Percentiles rank a stretch among this genome's conserved stretches.
Evolutionary conservation across 2,329 filamentous ascomycete genomes (phyloP).

Genomic region (Dryadomyces quercus-mongolicae): DNA sequence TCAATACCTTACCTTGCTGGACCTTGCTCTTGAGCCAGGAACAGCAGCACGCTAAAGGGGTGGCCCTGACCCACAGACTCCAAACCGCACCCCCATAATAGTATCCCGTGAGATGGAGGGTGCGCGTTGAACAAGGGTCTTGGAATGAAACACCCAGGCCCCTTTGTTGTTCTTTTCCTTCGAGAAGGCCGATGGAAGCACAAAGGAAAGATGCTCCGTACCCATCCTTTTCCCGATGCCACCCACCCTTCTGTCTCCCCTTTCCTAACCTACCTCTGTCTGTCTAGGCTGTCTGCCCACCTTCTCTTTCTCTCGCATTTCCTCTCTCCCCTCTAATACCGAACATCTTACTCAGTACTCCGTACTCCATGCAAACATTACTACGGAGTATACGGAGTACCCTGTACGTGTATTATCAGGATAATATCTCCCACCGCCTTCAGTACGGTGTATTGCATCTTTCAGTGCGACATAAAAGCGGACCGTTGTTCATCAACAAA

Average conservation of each 20-base stretch:
- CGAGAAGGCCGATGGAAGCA: slow-evolving; percentile 6
- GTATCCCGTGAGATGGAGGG: background rate
- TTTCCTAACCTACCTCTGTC: too few species aligned
- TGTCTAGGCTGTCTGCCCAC: too few species aligned
- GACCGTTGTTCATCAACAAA: too few species aligned
- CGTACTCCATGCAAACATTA: background rate
- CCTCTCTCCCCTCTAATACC: background rate
- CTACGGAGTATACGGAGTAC: background rate
- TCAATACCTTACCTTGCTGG: too few species aligned
- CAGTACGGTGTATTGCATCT: background rate
- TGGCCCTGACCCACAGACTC: slow-evolving; percentile 1
- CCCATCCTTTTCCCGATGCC: background rate
- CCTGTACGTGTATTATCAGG: too few species aligned
- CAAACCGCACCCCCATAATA: background rate
- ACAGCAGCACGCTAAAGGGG: background rate
- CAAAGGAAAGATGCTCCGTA: too few species aligned
- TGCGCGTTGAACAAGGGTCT: background rate
- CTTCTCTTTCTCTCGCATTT: background rate
- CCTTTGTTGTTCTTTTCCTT: slow-evolving; percentile 1
- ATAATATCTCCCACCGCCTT: background rate
- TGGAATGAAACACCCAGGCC: background rate
- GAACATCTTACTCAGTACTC: too few species aligned
- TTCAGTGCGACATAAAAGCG: background rate
- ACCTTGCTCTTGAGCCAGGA: too few species aligned
- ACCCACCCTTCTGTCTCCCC: background rate